phyloP scores from a whole-genome alignment of 108 stramenopile species.

The Conticribra weissflogii region DNA sequence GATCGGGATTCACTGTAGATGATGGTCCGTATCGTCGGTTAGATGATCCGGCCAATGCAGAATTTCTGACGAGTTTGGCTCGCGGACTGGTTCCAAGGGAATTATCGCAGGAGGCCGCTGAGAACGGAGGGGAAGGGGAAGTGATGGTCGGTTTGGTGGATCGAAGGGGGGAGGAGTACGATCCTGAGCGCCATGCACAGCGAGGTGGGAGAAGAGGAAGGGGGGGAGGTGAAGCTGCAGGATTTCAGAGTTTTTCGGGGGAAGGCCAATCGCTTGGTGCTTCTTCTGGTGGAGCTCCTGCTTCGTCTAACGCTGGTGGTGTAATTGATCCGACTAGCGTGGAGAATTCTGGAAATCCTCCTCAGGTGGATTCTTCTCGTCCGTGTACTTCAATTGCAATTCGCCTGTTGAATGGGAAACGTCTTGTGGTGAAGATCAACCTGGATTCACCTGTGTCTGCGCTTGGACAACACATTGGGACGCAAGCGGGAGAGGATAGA shows the following conservation, averaged over 20 bases:
- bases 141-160: conserved; percentile 82
- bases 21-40: conserved; percentile 91
- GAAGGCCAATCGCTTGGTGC: conserved; percentile 47
- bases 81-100: conserved; percentile 77
- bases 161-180: conserved; percentile 79
- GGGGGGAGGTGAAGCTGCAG: conserved; percentile 18
- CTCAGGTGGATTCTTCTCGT: conserved; percentile 41
- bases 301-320: conserved; percentile 24
- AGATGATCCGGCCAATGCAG: conserved; percentile 87
- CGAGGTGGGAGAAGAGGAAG: conserved; percentile 52
- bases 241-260: conserved; percentile 42
- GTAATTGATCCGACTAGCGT: conserved; percentile 51
- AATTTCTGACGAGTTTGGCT: conserved; percentile 85
- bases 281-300: conserved; percentile 22
- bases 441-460: conserved; percentile 44
- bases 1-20: conserved; percentile 93
- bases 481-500: conserved; percentile 7
- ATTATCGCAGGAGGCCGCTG: conserved; percentile 30
- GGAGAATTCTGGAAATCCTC: conserved; percentile 16
- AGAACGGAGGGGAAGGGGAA: conserved; percentile 40
- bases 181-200: conserved; percentile 63
- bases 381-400: conserved; percentile 74
- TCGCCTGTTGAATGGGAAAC: conserved; percentile 72
- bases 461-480: conserved; percentile 57
- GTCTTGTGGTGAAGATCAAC: conserved; percentile 67